Base-by-base conservation (phyloP, 192 early-diverging fungal species). In the Chytriomyces hyalinus region DNA sequence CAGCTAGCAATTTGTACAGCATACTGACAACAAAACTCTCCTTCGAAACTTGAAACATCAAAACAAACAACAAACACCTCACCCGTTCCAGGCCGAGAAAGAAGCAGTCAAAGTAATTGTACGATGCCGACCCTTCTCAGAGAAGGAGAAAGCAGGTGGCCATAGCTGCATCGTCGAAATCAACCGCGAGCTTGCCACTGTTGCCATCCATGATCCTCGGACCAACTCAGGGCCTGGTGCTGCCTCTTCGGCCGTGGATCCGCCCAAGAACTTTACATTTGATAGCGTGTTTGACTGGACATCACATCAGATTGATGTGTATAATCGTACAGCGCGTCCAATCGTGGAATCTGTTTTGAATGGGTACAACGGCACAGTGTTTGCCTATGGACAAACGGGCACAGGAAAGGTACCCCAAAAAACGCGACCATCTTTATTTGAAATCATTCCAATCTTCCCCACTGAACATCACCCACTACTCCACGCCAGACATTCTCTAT, bases 281-380 rank as follows among this genome's bases (percentile, higher is more conserved):
- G 90, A 91, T 73, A 73, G 80, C 3, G 88, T 87, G 15, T 90
- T 91, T 78, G 90, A 90, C 67, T 69, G 73, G 78, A 79, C 73
- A 2, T 82, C 73, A n/a, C 77, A 68, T 60, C 86, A 91, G 76
- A 77, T 75, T n/a, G 86, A 88, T 49, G 88, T 91, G 17, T 91
- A 91, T 80, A 85, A 89, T 67, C 75, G 69, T 10, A 87, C 86
- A 11, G 90, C 90, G 3, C 67, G 88, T 53, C 77, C 80, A 28
- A 91, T 91, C 65, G 86, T 91, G 5, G 88, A 90, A 46, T 82
- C 81, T 7, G 90, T 91, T 6, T 70, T 91, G 60, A 75, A 82
- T 46, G 90, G 90, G 4, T 91, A 90, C 77, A 91, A 91, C 70
- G 90, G 90, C 10, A 91, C 90, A 22, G 77, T 91, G 22, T 90